Evolutionary conservation across 2,329 filamentous ascomycete species (phyloP), one percentile per base, ranked within the genome.

Genomic region (Paecilomyces niveus): DNA sequence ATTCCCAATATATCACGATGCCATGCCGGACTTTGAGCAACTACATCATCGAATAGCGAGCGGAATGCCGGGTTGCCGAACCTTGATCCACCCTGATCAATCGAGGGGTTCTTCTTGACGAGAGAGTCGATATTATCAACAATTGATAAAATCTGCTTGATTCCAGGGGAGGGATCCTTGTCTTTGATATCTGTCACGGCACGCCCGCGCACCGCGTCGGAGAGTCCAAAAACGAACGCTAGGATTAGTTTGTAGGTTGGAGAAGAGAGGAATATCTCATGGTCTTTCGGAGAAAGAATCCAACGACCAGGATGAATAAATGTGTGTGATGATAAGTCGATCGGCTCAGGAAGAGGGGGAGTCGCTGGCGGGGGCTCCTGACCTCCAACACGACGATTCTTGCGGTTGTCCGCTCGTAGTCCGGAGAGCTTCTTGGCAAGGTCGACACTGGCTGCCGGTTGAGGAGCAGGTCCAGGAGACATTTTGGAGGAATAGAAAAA

Each of bases 11-110:
- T 70, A 18, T 75, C 71, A 45, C 64, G 65, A 60, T 80, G 78
- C 75, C 76, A 77, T 61, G 64, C 60, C 29, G 68, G 60, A 61
- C 73, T 74, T 55, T 76, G 72, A n/a, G 67, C 58, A 15, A 71
- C 70, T 13, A 79, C 69, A 58, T 76, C 73, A 61, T 79, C 89
- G 58, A 97, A 82, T 68, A 95, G 92, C 59, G 84, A 82, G 54
- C 91, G 85, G 76, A 99, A 99, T 1, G 89, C 85, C 65, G 92
- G 92, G 76, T 99, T 99, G 53, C 94, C 95, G 72, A 99, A 99
- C 26, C 94, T 84, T 8, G 92, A 96, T 53, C 92, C 92, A 31
- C 86, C 88, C 53, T 92, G 89, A 63, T 97, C 92, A 64, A 93
- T 83, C 0, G 94, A 88, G 0, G 94, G 94, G 56, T 88, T 87